Base-by-base conservation (phyloP, 495 filamentous ascomycete genomes). In the Penicillium cinerascens region DNA sequence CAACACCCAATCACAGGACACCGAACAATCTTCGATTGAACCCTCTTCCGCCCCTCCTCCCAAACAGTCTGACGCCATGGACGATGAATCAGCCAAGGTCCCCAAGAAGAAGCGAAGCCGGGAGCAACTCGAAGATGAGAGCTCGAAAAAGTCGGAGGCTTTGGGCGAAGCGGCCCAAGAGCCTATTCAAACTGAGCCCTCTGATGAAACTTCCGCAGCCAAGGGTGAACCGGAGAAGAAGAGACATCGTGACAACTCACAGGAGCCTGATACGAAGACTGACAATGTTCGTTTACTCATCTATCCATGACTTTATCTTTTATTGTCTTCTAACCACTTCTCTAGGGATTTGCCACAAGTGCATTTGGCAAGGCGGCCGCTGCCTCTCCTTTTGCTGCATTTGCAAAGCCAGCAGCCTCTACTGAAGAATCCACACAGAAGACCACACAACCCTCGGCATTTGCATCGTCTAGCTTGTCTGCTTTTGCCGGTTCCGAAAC, bases 91-190 rank as follows among this genome's bases (percentile, higher is more conserved):
- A 11, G 20, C 47, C 4, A 64, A 68, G 16, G 59, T 51, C 15
- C 52, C 63, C 7, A 74, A 68, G 53, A 81, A 78, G 64, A 82
- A 82, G 55, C 62, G 79, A 44, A 82, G 78, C 56, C 52, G 72
- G 39, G 79, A 81, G 39, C 75, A 80, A 44, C 61, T 81, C 27
- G n/a, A n/a, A n/a, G 76, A 80, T 51, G 67, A 69, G 35, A 78
- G 75, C 20, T 37, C 60, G 2, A 66, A 70, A 47, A 43, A 57
- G 18, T 18, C 42, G 11, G 46, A 58, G 6, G 40, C 41, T 17
- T 41, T 17, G 26, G 42, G 33, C 11, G 41, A 42, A 17, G 21
- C 33, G 35, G 26, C 51, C 8, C 43, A 41, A n/a, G 17, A 47
- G 17, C 11, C 41, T 18, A 16, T 48, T 23, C 20, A 25, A 9